phyloP scores from a whole-genome alignment of 192 early-diverging fungal genomes.

The Coemansia pectinata region DNA sequence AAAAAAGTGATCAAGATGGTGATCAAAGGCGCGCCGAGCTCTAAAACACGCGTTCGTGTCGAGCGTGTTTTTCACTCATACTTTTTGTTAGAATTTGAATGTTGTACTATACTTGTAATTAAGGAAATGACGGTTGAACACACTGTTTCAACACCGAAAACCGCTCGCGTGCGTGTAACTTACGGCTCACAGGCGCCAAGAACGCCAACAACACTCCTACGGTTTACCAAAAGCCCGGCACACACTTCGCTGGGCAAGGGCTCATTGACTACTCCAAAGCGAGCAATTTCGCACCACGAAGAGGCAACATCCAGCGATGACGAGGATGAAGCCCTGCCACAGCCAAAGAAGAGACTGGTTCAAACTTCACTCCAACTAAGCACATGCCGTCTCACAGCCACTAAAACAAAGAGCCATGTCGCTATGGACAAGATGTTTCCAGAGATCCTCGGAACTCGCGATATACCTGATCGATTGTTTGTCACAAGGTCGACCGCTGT shows the following conservation, averaged over 20 bases:
- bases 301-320: background rate
- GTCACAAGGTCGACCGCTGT: background rate
- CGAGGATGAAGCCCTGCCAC: background rate
- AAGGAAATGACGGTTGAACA: background rate
- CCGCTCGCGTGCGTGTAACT: slow-evolving; percentile 15
- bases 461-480: background rate
- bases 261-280: slow-evolving; percentile 5
- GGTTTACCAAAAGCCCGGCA: background rate
- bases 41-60: background rate
- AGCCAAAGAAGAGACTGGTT: slow-evolving; percentile 28
- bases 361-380: slow-evolving; percentile 24
- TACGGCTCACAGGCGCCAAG: slow-evolving; percentile 14
- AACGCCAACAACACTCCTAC: background rate
- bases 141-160: background rate
- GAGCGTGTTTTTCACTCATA: background rate
- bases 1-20: background rate
- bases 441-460: background rate
- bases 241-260: background rate
- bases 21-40: background rate
- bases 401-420: background rate
- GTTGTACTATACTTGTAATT: background rate
- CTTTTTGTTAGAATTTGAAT: background rate
- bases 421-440: background rate
- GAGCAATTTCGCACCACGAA: background rate
- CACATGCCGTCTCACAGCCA: background rate